Base-by-base conservation (phyloP, 768 basidiomycete species). In the Filobasidium floriforme region DNA sequence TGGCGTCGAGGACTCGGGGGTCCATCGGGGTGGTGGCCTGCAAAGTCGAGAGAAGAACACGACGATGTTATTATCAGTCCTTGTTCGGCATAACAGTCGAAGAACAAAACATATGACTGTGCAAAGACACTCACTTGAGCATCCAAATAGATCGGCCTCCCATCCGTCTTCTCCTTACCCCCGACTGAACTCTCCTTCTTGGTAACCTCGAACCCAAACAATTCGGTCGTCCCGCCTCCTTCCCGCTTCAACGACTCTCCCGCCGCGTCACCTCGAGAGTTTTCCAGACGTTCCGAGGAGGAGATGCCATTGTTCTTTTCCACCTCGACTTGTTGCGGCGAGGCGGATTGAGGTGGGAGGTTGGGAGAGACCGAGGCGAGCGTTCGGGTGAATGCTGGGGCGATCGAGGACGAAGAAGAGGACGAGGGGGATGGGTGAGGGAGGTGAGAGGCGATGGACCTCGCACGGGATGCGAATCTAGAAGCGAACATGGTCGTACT, bases 11-110 rank as follows among this genome's bases (percentile, higher is more conserved):
- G 5, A 98, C 96, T 66, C 96, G 86, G 32, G 96, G 96, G 77
- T 99, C 96, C 63, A 96, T 86, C 22, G 96, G 96, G 28, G 96
- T 98, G 1, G 96, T 99, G 6, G 96, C 96, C 90, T 94, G 71
- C 15, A 11, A 49, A 9, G 46, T 7, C 0, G 11, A 59, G 14
- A 44, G 11, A 24, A 24, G 41, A n/a, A n/a, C n/a, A n/a, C n/a
- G n/a, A n/a, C n/a, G n/a, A n/a, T n/a, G n/a, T n/a, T n/a, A n/a
- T n/a, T n/a, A n/a, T n/a, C n/a, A n/a, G n/a, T n/a, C n/a, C n/a
- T n/a, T n/a, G n/a, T n/a, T n/a, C n/a, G n/a, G n/a, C n/a, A n/a
- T n/a, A n/a, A n/a, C n/a, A n/a, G n/a, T n/a, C n/a, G n/a, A n/a
- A n/a, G n/a, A n/a, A n/a, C n/a, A n/a, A n/a, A n/a, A n/a, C n/a